Percentiles rank a stretch among this genome's conserved stretches.
Evolutionary conservation across 768 basidiomycete genomes (phyloP).

Genomic region (Lepiota venenata): DNA sequence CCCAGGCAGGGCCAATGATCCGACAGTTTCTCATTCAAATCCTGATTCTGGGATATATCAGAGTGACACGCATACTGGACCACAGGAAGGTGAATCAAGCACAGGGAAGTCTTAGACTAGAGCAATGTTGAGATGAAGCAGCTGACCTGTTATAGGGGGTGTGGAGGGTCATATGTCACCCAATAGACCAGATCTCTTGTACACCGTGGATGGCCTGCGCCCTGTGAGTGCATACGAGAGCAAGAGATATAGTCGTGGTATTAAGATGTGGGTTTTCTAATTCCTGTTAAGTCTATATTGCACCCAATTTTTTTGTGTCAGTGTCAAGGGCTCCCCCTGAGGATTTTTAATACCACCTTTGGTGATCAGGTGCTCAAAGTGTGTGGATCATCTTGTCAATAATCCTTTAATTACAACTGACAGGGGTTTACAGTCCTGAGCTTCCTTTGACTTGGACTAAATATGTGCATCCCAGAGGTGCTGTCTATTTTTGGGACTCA

Average conservation of each 20-base stretch:
- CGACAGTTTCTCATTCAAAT: too few relatives aligned
- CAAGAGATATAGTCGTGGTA: conserved; percentile 15
- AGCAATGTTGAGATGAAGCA: not conserved
- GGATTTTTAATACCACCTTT: conserved; percentile 10
- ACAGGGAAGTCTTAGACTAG: not conserved
- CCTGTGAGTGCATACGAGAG: conserved; percentile 10
- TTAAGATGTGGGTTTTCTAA: conserved; percentile 11
- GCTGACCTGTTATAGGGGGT: not conserved
- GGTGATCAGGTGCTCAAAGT: conserved; percentile 6
- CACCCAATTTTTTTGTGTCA: not conserved
- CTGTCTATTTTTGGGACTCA: conserved; percentile 20
- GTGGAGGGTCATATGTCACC: not conserved
- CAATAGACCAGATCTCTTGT: not conserved
- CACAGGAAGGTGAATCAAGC: not conserved
- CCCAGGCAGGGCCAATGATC: too few relatives aligned
- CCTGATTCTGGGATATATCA: not conserved
- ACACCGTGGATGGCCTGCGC: not conserved
- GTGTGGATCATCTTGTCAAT: not conserved
- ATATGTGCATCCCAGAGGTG: conserved; percentile 24
- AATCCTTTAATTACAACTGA: not conserved
- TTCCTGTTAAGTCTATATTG: not conserved
- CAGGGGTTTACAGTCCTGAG: not conserved
- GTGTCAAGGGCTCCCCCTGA: conserved; percentile 6
- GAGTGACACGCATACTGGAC: not conserved
- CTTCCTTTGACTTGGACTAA: conserved; percentile 10